These are phyloP conservation scores for Asterophora parasitica DNA, from an alignment of 768 basidiomycete species.

Conservation along the genomic window DNA sequence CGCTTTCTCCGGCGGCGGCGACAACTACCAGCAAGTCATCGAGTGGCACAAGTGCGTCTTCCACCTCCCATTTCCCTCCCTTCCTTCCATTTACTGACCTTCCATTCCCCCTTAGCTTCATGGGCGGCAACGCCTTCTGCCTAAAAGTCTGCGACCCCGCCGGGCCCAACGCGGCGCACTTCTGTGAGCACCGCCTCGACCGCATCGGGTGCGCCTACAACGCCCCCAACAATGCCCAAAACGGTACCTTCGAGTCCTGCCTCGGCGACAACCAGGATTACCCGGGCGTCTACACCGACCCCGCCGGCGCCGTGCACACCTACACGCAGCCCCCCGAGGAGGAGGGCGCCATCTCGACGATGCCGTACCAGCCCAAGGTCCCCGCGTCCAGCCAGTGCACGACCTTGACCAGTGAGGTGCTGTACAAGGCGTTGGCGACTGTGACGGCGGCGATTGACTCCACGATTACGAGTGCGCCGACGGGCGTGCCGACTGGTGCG, in stretches of 20 bases:
- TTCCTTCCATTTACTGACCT: constrained; percentile 15
- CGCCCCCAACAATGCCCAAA: constrained; percentile 46
- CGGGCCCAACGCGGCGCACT: constrained; percentile 34
- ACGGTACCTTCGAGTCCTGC: constrained; percentile 50
- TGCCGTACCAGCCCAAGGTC: constrained; percentile 36
- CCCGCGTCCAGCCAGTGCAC: constrained; percentile 35
- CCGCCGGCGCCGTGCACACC: constrained; percentile 33
- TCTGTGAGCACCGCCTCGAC: constrained; percentile 60
- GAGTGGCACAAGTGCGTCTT: constrained; percentile 51
- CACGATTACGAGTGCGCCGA: neutral
- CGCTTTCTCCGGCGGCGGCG: constrained; percentile 19
- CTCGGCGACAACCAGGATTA: constrained; percentile 42
- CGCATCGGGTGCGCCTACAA: constrained; percentile 69
- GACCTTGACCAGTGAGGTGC: constrained; percentile 22
- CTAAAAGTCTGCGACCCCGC: constrained; percentile 56
- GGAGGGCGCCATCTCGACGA: constrained; percentile 29
- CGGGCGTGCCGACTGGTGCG: constrained; percentile 1
- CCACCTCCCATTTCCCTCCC: constrained; percentile 9
- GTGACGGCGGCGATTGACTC: constrained; percentile 11
- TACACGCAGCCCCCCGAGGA: constrained; percentile 37
- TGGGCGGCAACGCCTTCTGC: constrained; percentile 50
- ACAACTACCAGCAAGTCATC: constrained; percentile 39
- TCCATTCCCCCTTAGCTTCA: constrained; percentile 36
- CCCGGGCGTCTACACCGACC: constrained; percentile 21
- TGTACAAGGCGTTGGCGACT: constrained; percentile 25